Conservation (phyloP, 306 rosid species). For the Acacia confusa region DNA sequence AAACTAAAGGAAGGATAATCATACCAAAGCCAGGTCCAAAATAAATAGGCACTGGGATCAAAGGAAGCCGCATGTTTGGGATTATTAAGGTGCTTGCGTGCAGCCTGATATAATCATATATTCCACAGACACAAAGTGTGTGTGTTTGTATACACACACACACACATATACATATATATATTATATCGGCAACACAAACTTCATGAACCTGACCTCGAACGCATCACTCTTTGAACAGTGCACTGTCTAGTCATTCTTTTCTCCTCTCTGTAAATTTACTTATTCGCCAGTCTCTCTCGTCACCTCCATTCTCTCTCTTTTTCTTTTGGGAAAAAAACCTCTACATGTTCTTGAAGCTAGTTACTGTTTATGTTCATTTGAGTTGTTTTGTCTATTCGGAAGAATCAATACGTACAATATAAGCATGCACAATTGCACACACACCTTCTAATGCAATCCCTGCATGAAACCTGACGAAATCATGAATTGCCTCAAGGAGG, state of each 20-base stretch:
- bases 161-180: no score
- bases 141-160: not conserved
- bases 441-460: not conserved
- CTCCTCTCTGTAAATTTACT: not conserved
- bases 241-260: not conserved
- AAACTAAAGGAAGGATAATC: no score
- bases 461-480: not conserved
- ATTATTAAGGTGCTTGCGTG: not conserved
- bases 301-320: not conserved
- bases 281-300: not conserved
- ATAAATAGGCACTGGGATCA: not conserved
- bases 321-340: not conserved
- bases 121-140: not conserved
- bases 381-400: not conserved
- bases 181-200: not conserved
- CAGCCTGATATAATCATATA: no score
- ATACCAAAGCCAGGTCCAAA: no score
- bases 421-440: not conserved
- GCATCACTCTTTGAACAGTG: not conserved
- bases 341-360: not conserved
- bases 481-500: no score
- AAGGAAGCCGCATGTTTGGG: not conserved
- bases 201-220: not conserved
- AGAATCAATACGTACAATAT: not conserved
- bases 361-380: not conserved